Conservation (phyloP, 2,329 filamentous ascomycete species). For the Fusarium goolgardi region DNA sequence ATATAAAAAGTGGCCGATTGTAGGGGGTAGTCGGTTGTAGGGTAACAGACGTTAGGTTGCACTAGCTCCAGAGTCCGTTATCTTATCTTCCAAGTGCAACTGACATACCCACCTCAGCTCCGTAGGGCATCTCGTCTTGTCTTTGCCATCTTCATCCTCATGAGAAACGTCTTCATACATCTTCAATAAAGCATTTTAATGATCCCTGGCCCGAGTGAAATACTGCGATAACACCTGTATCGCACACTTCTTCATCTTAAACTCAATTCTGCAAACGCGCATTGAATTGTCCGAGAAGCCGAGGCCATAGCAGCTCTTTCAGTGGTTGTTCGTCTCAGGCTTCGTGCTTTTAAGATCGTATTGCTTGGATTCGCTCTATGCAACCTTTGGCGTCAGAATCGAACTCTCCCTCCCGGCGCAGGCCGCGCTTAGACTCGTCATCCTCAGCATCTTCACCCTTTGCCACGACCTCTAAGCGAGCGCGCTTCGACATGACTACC, state of each 20-base stretch:
- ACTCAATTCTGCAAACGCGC: slow-evolving; percentile 17
- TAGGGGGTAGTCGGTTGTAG: too few species aligned
- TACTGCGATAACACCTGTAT: not conserved
- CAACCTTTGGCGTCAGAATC: slow-evolving; percentile 49
- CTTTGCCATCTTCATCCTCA: slow-evolving; percentile 7
- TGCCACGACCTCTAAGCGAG: slow-evolving; percentile 49
- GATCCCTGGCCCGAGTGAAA: not conserved
- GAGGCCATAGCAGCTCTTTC: slow-evolving; percentile 46
- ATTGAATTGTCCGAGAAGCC: slow-evolving; percentile 33
- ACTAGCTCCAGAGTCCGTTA: slow-evolving; percentile 39
- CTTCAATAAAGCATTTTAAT: slow-evolving; percentile 1
- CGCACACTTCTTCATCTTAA: not conserved
- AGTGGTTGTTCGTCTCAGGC: slow-evolving; percentile 45
- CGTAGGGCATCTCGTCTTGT: slow-evolving; percentile 1
- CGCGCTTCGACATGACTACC: slow-evolving; percentile 52
- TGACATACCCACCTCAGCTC: slow-evolving; percentile 38
- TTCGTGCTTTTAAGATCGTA: slow-evolving; percentile 23
- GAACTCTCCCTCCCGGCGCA: slow-evolving; percentile 53
- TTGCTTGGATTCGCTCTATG: slow-evolving; percentile 47
- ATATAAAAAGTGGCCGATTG: too few species aligned
- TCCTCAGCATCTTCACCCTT: slow-evolving; percentile 48
- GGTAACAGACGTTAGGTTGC: too few species aligned
- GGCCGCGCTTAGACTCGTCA: slow-evolving; percentile 53
- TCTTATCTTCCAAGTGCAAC: slow-evolving; percentile 44
- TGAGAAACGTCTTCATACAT: slow-evolving; percentile 2